Conservation (phyloP, 495 filamentous ascomycete genomes). For the Penicillium cataractarum region DNA sequence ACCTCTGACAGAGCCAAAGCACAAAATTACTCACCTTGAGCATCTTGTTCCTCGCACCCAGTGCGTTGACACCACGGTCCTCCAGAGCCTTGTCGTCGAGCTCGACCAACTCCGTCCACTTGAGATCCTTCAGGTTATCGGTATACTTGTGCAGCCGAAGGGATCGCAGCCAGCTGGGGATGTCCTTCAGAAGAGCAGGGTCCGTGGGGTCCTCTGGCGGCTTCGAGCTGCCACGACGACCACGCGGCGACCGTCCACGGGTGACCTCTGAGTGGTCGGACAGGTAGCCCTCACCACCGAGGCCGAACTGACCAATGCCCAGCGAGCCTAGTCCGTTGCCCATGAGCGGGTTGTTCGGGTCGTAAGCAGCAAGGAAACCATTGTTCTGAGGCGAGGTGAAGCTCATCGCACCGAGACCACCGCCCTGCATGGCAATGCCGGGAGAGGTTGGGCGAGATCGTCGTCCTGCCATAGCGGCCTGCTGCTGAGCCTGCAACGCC, state of each 20-base stretch:
- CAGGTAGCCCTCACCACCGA: conserved; percentile 82
- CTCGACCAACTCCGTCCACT: conserved; percentile 92
- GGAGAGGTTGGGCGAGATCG: conserved; percentile 94
- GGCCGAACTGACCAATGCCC: conserved; percentile 74
- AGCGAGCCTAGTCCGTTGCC: conserved; percentile 73
- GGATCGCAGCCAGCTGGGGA: conserved; percentile 93
- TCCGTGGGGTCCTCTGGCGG: conserved; percentile 98
- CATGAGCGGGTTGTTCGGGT: conserved; percentile 71
- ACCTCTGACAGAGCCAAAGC: conserved; percentile 22
- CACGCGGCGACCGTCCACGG: conserved; percentile 89
- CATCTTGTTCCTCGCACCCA: conserved; percentile 97
- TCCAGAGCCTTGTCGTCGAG: conserved; percentile 93
- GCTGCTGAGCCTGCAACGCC: conserved; percentile 82
- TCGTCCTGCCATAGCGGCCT: conserved; percentile 72
- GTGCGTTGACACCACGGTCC: conserved; percentile 89
- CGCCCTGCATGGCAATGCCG: conserved; percentile 77
- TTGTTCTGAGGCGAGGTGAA: conserved; percentile 95
- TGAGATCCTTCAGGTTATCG: conserved; percentile 94
- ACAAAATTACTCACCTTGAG: conserved; percentile 69
- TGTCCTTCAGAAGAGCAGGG: conserved; percentile 86
- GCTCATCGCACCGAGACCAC: conserved; percentile 63
- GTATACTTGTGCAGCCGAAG: conserved; percentile 98
- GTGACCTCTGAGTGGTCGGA: conserved; percentile 91
- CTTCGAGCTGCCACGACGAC: conserved; percentile 92
- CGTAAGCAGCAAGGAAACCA: conserved; percentile 90